A percentile compares a stretch with the other conserved stretches of the same genome.
phyloP scores from a whole-genome alignment of 2,329 filamentous ascomycete genomes.

The Colletotrichum brevisporum region DNA sequence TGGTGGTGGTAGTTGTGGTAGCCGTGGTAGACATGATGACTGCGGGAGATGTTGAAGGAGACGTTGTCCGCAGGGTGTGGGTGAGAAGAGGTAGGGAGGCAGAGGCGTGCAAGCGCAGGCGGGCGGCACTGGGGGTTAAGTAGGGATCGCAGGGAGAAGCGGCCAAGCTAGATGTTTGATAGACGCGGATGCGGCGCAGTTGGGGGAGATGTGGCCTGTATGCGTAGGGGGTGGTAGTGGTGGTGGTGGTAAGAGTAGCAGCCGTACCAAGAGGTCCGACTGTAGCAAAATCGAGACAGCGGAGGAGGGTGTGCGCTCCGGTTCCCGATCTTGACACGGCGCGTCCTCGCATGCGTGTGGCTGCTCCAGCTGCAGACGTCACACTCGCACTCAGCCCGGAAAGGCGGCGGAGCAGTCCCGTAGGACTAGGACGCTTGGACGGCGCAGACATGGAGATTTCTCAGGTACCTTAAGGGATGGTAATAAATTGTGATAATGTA shows the following conservation, averaged over 20 bases:
- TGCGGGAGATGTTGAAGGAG: constrained; percentile 24
- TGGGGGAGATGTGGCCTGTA: constrained; percentile 47
- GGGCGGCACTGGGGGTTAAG: constrained; percentile 39
- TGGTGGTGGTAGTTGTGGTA: constrained; percentile 46
- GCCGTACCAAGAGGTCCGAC: background rate
- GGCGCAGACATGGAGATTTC: constrained; percentile 46
- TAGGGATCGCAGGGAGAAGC: constrained; percentile 37
- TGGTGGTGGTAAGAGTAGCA: background rate
- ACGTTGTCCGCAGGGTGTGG: constrained; percentile 39
- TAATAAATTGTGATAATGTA: no score
- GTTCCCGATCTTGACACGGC: constrained; percentile 40
- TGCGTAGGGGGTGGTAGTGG: constrained; percentile 42
- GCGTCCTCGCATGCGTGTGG: constrained; percentile 13
- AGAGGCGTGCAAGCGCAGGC: constrained; percentile 14
- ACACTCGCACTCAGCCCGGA: constrained; percentile 36
- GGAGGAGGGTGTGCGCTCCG: constrained; percentile 46
- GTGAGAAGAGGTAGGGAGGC: constrained; percentile 24
- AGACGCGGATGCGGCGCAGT: constrained; percentile 36
- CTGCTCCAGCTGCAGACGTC: constrained; percentile 38
- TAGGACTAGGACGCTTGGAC: constrained; percentile 47
- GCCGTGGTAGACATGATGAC: constrained; percentile 54
- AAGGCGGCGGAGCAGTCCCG: constrained; percentile 44
- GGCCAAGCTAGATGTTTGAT: constrained; percentile 34
- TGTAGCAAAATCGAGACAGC: constrained; percentile 34
- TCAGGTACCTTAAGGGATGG: no score